Evolutionary conservation across 2,329 filamentous ascomycete genomes (phyloP).

Genomic region (Botryotinia narcissicola): DNA sequence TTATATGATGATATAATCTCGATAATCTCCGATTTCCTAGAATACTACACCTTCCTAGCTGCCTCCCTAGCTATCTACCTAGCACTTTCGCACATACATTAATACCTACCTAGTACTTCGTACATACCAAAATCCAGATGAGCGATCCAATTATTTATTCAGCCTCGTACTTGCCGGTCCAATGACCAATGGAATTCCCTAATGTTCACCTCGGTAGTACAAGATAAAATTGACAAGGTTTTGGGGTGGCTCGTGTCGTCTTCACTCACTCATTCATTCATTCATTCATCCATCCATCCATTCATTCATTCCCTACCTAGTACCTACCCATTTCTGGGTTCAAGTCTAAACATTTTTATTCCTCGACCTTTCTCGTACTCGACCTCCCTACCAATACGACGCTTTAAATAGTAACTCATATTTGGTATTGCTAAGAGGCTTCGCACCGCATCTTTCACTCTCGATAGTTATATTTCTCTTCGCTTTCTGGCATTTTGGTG

Average conservation of each 20-base stretch:
- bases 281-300: not conserved
- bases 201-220: not conserved
- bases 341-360: not conserved
- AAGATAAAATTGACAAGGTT: not conserved
- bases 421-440: not conserved
- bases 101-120: no score
- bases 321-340: not conserved
- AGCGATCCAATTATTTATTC: slow-evolving; percentile 1
- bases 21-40: slow-evolving; percentile 5
- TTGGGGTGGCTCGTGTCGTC: not conserved
- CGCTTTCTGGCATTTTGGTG: not conserved
- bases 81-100: no score
- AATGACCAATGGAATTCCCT: not conserved
- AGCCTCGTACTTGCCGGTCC: slow-evolving; percentile 3
- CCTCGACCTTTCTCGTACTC: not conserved
- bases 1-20: not conserved
- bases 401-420: not conserved
- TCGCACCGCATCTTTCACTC: not conserved
- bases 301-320: not conserved
- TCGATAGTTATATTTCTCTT: not conserved
- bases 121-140: not conserved
- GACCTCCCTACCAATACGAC: slow-evolving; percentile 4
- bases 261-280: not conserved
- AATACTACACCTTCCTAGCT: not conserved
- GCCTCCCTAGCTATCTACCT: no score